Base-by-base conservation (phyloP, 768 basidiomycete species). In the Infundibulicybe gibba region DNA sequence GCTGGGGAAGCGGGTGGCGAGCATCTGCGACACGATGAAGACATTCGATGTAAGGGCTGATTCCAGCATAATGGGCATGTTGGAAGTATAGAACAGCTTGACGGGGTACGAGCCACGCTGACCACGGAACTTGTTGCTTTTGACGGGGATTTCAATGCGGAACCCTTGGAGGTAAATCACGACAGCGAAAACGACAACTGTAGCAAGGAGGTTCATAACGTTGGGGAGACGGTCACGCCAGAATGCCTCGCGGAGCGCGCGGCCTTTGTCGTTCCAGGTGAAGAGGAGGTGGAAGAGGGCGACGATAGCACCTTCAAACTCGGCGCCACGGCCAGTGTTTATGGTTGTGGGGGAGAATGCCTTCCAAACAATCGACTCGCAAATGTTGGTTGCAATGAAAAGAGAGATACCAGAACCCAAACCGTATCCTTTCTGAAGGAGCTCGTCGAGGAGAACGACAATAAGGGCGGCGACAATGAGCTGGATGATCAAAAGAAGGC, bases 51-150 rank as follows among this genome's bases (percentile, higher is more conserved):
- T 92, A 47, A 98, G 73, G 12, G 94, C 94, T 12, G 81, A 85
- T 71, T 98, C 90, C 50, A 98, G 81, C 95, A 99, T 99, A 76
- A 99, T 98, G 48, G 95, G 95, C 95, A 97, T 99, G 74, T 98
- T 99, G 38, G 83, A 87, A 13, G 97, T 98, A 71, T 98, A 99
- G 74, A 99, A 98, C 32, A 98, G 82, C 72, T 98, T 98, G 74
- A 99, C 80, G 43, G 97, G 97, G 74, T 97, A 98, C 12, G 82
- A 80, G 35, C 91, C 94, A 25, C 94, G 80, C 66, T 97, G 94
- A n/a, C 97, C 97, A 48, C 94, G 80, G 85, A 94, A 92, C 54
- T 83, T 81, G 75, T 90, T 94, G 72, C 85, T 88, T 80, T 98
- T 98, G 64, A 98, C 91, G 6, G 94, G 95, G 62, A 98, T 97